phyloP scores from a whole-genome alignment of 306 rosid species.

The Medicago truncatula region DNA sequence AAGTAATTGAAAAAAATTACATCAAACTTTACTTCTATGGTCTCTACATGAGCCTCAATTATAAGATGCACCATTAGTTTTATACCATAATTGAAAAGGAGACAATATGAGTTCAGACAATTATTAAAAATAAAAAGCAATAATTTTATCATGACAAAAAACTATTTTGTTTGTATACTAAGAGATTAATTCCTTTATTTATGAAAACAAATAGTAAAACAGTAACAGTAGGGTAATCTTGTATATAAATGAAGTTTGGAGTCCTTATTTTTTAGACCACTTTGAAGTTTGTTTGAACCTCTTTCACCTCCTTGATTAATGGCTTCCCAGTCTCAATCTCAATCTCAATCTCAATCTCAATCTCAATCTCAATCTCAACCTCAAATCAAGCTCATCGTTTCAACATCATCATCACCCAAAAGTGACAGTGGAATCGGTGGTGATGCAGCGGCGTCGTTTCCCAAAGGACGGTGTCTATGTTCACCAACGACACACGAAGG shows the following conservation, averaged over 20 bases:
- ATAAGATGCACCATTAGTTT: too few relatives aligned
- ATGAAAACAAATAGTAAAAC: not conserved
- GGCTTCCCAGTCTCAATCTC: too few relatives aligned
- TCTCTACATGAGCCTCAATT: too few relatives aligned
- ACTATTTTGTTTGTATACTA: too few relatives aligned
- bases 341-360: too few relatives aligned
- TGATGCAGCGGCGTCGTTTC: constrained; percentile 40
- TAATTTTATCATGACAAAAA: too few relatives aligned
- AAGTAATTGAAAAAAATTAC: too few relatives aligned
- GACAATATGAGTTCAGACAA: too few relatives aligned
- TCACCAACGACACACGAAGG: constrained; percentile 94
- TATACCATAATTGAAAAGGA: too few relatives aligned
- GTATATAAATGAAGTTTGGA: constrained; percentile 22
- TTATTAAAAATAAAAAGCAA: too few relatives aligned
- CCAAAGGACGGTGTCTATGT: constrained; percentile 84
- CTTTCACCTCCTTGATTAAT: constrained; percentile 40
- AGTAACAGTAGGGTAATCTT: not conserved
- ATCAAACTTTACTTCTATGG: too few relatives aligned
- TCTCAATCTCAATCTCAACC: constrained; percentile 37
- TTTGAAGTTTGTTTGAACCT: not conserved
- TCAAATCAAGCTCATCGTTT: constrained; percentile 46
- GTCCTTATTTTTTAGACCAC: not conserved
- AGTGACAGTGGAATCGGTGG: constrained; percentile 41
- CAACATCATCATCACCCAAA: constrained; percentile 55
- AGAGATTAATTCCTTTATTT: too few relatives aligned